Base-by-base conservation (phyloP, 2,329 filamentous ascomycete species). In the Pseudogymnoascus destructans region DNA sequence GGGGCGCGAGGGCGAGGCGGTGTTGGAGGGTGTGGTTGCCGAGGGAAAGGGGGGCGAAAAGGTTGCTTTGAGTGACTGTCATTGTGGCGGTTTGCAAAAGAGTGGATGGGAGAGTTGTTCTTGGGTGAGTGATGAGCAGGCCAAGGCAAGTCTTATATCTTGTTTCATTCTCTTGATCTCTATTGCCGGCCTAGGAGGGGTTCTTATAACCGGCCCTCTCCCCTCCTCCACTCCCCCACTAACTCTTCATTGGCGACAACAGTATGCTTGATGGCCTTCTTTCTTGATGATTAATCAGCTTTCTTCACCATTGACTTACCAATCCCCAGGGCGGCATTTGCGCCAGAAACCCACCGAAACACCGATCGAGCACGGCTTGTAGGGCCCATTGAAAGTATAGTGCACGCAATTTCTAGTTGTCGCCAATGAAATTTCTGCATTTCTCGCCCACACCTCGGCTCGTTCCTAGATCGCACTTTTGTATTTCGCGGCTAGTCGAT, bases 1-100 rank as follows among this genome's bases (percentile, higher is more conserved):
- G 67, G 1, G 80, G 79, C 0, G 79, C 75, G 71, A 83, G 77
- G 35, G 75, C 74, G 25, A 84, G 61, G 3, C 74, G 70, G 62
- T 77, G 73, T 42, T 70, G 67, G 35, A 76, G 65, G 30, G 66
- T 64, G 13, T 70, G 62, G 15, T 69, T 69, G 61, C 74, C 74
- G 3, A 76, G 65, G 46, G 64, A 68, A 40, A 76, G 59, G 2
- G 74, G 72, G 13, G 69, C 65, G 63, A 77, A 77, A 21, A 77
- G 70, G 19, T 56, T 56, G 54, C 46, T 52, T 7, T 52, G 46
- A 8, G 54, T 35, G 54, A 15, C 54, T 11, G 30, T 36, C 54
- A 56, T 56, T n/a, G 54, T 56, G 54, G 30, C 27, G 30, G 54
- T 52, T 30, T 52, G 23, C 15, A 10, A 4, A 4, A n/a, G 4